A percentile compares a stretch with the other conserved stretches of the same genome.
Conservation (phyloP, 345 rosid genomes). For the Leavenworthia alabamica region DNA sequence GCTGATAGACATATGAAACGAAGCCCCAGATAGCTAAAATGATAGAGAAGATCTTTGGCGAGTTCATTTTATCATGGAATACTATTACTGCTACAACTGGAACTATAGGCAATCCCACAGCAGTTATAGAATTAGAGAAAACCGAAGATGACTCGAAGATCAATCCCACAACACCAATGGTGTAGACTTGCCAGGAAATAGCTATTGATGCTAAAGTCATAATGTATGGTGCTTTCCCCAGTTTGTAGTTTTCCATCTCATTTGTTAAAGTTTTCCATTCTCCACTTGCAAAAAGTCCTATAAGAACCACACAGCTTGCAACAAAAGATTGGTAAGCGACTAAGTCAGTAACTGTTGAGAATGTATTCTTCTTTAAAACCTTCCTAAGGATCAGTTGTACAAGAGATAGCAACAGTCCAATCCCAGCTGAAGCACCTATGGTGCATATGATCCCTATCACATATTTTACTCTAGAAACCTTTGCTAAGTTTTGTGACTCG, state of each 20-base stretch:
- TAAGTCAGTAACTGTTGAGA: conserved; percentile 37
- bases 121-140: conserved; percentile 43
- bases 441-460: conserved; percentile 43
- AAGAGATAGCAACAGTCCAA: conserved; percentile 36
- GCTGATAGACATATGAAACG: conserved; percentile 50
- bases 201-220: conserved; percentile 40
- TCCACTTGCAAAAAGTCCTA: conserved; percentile 50
- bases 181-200: conserved; percentile 42
- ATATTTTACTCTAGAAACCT: conserved; percentile 25
- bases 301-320: conserved; percentile 29
- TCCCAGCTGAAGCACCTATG: conserved; percentile 37
- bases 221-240: conserved; percentile 45
- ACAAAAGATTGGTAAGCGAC: conserved; percentile 36
- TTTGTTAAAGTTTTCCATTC: conserved; percentile 40
- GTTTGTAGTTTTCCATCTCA: conserved; percentile 43
- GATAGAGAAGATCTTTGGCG: conserved; percentile 47
- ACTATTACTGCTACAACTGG: conserved; percentile 48
- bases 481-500: neutral
- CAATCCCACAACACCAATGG: conserved; percentile 42
- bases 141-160: conserved; percentile 57
- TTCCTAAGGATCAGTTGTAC: conserved; percentile 39
- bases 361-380: conserved; percentile 33
- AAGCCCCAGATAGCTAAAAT: conserved; percentile 57
- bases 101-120: conserved; percentile 47
- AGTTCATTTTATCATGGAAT: conserved; percentile 47